Evolutionary conservation across 306 rosid species (phyloP).

Genomic region (Prunus davidiana): DNA sequence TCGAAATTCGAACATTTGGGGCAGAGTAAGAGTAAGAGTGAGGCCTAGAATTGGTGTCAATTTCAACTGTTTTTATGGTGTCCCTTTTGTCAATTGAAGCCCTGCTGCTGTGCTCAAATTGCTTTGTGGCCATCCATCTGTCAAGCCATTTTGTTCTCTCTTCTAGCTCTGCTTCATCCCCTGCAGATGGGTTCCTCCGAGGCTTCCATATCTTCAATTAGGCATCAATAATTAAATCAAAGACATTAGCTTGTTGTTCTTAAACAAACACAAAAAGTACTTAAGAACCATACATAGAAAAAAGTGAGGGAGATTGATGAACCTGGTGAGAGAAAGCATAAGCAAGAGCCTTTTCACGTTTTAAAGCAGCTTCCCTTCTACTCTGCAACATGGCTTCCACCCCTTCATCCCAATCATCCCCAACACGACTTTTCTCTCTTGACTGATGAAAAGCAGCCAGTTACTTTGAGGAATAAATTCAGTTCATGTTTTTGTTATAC

Average conservation of each 20-base stretch:
- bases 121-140: slow-evolving; percentile 37
- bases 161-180: slow-evolving; percentile 29
- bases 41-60: slow-evolving; percentile 20
- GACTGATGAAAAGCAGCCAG: slow-evolving; percentile 15
- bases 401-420: slow-evolving; percentile 19
- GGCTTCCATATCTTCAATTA: slow-evolving; percentile 30
- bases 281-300: background rate
- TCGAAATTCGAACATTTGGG: background rate
- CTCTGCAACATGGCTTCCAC: slow-evolving; percentile 16
- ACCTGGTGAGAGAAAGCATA: slow-evolving; percentile 40
- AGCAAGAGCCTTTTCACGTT: slow-evolving; percentile 42
- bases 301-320: background rate
- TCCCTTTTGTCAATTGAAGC: slow-evolving; percentile 19
- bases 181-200: slow-evolving; percentile 16
- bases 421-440: slow-evolving; percentile 10
- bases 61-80: slow-evolving; percentile 27
- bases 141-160: slow-evolving; percentile 37
- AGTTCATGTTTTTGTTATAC: background rate
- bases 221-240: background rate
- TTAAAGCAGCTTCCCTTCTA: slow-evolving; percentile 28
- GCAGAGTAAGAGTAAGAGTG: background rate
- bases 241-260: background rate
- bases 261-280: background rate
- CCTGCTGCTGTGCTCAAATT: slow-evolving; percentile 19
- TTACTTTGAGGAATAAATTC: background rate